phyloP scores from a whole-genome alignment of 345 rosid genomes.

The Aquilaria yunnanensis region DNA sequence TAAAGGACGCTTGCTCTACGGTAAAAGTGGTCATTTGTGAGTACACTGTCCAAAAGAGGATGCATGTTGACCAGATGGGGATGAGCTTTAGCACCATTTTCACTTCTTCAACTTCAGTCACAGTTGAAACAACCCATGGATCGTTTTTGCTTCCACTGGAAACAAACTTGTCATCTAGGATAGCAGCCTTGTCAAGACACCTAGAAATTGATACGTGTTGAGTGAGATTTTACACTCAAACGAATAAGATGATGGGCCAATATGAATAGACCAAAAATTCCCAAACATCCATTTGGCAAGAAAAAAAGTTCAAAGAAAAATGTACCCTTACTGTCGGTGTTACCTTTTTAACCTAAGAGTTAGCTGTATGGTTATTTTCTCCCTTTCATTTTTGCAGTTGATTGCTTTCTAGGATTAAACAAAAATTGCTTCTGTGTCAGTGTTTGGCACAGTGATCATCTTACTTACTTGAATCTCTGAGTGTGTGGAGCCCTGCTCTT shows the following conservation, averaged over 20 bases:
- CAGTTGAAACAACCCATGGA: conserved; percentile 61
- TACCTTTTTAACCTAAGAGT: too few relatives aligned
- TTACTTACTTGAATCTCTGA: conserved; percentile 44
- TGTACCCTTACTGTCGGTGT: too few relatives aligned
- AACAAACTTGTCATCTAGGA: conserved; percentile 23
- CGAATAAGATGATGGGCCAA: too few relatives aligned
- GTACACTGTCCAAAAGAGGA: conserved; percentile 89
- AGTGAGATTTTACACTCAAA: neutral
- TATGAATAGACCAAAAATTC: too few relatives aligned
- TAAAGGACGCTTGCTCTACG: conserved; percentile 70
- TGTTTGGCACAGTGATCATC: neutral
- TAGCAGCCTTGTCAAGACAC: conserved; percentile 83
- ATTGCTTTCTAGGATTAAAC: neutral
- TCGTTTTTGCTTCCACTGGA: conserved; percentile 26
- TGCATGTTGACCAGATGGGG: conserved; percentile 90
- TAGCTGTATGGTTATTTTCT: too few relatives aligned
- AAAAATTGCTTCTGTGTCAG: too few relatives aligned
- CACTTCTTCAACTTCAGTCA: conserved; percentile 82
- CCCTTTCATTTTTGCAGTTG: too few relatives aligned
- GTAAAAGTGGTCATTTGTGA: conserved; percentile 96
- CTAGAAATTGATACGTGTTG: conserved; percentile 21
- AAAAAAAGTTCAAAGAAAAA: too few relatives aligned
- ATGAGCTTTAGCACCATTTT: conserved; percentile 65
- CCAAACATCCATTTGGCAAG: neutral
- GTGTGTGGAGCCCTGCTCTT: conserved; percentile 55